These are phyloP conservation scores for Oryza meridionalis DNA, from an alignment of 176 grass and related monocot genomes.

Conservation along the genomic window DNA sequence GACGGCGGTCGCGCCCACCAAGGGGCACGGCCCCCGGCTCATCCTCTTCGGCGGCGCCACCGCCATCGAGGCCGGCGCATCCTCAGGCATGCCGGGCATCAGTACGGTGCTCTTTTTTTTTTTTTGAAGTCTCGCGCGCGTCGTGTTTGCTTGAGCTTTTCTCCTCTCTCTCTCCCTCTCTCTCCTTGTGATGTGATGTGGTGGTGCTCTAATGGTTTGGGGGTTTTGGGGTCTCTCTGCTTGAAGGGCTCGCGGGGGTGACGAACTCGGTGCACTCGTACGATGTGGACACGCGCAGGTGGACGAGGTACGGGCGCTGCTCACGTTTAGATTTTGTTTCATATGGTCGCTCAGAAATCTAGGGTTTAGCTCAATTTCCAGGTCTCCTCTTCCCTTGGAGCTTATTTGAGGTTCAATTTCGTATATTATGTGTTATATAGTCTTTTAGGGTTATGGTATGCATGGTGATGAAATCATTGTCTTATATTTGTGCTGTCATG, in stretches of 20 bases:
- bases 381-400: not conserved
- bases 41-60: conserved; percentile 98
- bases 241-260: conserved; percentile 86
- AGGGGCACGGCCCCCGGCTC: conserved; percentile 81
- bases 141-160: not conserved
- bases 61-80: conserved; percentile 77
- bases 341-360: not conserved
- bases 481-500: not conserved
- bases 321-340: not conserved
- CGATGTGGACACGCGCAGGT: conserved; percentile 73
- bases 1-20: conserved; percentile 79
- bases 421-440: not conserved
- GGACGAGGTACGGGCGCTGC: conserved; percentile 62
- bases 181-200: not conserved
- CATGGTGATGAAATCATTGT: conserved; percentile 15
- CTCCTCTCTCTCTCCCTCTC: not conserved
- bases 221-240: not conserved
- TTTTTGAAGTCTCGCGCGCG: not conserved
- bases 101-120: conserved; percentile 49
- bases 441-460: not conserved
- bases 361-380: conserved; percentile 24
- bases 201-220: conserved; percentile 29
- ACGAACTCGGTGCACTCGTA: conserved; percentile 95
- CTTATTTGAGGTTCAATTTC: not conserved
- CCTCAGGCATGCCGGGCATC: conserved; percentile 75